A percentile compares a stretch with the other conserved stretches of the same genome.
phyloP scores from a whole-genome alignment of 1,139 yeast genomes.

The Meyerozyma carpophila region DNA sequence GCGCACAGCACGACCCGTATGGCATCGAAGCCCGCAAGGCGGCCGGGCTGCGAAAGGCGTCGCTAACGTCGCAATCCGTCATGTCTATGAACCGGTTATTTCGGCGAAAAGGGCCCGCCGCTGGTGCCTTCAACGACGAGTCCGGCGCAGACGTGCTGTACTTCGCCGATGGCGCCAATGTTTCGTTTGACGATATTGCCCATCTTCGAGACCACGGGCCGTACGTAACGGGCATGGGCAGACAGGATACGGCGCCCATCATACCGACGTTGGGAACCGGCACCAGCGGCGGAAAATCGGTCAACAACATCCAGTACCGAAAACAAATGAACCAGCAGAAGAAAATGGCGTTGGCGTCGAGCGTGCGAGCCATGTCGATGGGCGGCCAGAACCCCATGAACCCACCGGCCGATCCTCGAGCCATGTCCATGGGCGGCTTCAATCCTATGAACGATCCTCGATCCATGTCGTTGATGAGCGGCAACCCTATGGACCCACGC shows the following conservation, averaged over 20 bases:
- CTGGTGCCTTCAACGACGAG: conserved; percentile 44
- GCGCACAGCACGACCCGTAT: background rate
- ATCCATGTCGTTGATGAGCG: conserved; percentile 2
- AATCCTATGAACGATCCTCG: conserved; percentile 7
- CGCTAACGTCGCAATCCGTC: conserved; percentile 38
- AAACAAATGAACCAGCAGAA: conserved; percentile 66
- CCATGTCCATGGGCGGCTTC: conserved; percentile 40
- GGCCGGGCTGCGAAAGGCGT: conserved; percentile 27
- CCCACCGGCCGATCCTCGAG: conserved; percentile 34
- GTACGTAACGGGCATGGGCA: conserved; percentile 42
- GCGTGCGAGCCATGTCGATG: conserved; percentile 44
- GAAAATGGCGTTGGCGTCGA: conserved; percentile 47
- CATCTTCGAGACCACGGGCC: conserved; percentile 61
- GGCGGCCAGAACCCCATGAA: conserved; percentile 32
- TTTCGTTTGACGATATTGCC: conserved; percentile 60
- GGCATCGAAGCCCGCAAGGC: background rate
- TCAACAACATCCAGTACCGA: conserved; percentile 56
- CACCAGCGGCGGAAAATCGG: conserved; percentile 14
- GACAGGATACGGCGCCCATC: conserved; percentile 61
- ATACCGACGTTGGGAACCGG: conserved; percentile 54
- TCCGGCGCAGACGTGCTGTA: conserved; percentile 44
- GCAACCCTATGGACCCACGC: background rate
- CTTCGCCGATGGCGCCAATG: conserved; percentile 30
- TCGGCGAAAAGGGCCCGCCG: conserved; percentile 30
- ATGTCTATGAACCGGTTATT: conserved; percentile 38